Evolutionary conservation across 2,329 filamentous ascomycete genomes (phyloP).

Genomic region (Sordariomycetes sp.): DNA sequence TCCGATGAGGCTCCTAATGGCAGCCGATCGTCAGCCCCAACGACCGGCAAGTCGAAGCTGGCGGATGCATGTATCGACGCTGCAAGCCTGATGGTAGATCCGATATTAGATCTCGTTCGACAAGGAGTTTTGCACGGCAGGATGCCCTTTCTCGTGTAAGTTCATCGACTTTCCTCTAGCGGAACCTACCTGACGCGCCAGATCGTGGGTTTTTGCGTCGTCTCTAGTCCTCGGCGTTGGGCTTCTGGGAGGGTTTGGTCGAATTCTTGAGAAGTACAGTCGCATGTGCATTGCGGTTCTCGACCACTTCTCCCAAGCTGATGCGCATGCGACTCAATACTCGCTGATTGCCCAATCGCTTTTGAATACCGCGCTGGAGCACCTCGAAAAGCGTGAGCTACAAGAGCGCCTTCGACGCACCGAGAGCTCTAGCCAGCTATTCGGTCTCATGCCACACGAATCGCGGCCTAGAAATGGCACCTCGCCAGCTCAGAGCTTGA

Average conservation of each 20-base stretch:
- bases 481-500: too few species aligned
- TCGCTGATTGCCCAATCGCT: conserved; percentile 43
- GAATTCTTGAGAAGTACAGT: conserved; percentile 40
- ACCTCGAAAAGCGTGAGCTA: conserved; percentile 37
- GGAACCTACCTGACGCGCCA: conserved; percentile 12
- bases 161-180: conserved; percentile 3
- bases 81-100: conserved; percentile 43
- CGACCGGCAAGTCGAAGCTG: conserved; percentile 36
- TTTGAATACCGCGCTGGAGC: conserved; percentile 32
- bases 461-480: too few species aligned
- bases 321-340: conserved; percentile 43
- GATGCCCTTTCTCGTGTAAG: conserved; percentile 41
- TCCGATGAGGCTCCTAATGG: conserved; percentile 20
- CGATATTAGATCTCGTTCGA: conserved; percentile 33
- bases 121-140: conserved; percentile 30
- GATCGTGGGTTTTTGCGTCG: conserved; percentile 45
- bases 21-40: conserved; percentile 11
- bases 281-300: conserved; percentile 36
- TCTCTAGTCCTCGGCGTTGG: conserved; percentile 43
- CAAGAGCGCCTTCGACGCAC: conserved; percentile 36
- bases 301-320: conserved; percentile 37
- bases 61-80: conserved; percentile 48
- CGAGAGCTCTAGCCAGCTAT: conserved; percentile 41
- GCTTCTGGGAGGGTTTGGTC: conserved; percentile 40
- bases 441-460: conserved; percentile 34